Conservation (phyloP, 768 basidiomycete species). For the Serpula lacrymans region DNA sequence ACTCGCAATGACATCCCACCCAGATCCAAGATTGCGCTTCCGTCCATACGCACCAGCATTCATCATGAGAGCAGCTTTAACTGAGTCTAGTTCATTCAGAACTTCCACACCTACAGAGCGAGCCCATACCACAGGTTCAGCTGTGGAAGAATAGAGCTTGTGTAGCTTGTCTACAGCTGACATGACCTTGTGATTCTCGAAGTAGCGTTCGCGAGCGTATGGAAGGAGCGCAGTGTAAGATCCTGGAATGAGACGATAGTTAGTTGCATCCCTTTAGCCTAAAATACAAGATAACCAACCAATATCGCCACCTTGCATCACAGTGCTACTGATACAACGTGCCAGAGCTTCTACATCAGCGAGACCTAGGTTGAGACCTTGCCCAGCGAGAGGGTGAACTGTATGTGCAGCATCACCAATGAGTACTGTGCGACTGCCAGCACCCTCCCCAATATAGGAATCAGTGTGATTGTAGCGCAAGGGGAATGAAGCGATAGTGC, state of each 20-base stretch:
- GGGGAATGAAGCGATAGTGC: constrained; percentile 86
- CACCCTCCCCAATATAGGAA: constrained; percentile 73
- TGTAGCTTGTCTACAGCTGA: constrained; percentile 86
- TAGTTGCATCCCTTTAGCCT: background rate
- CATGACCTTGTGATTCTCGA: constrained; percentile 84
- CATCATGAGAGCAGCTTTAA: constrained; percentile 86
- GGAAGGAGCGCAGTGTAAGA: constrained; percentile 70
- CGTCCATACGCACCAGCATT: constrained; percentile 54
- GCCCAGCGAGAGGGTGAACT: constrained; percentile 92
- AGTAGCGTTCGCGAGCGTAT: constrained; percentile 80
- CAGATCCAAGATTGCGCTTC: constrained; percentile 28
- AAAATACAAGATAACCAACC: constrained; percentile 44
- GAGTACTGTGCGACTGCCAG: constrained; percentile 70
- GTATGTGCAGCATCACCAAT: constrained; percentile 97
- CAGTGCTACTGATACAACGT: constrained; percentile 54
- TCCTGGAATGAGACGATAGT: constrained; percentile 41
- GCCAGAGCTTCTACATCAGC: constrained; percentile 77
- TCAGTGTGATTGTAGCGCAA: constrained; percentile 85
- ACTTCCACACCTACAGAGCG: constrained; percentile 87
- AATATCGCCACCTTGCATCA: constrained; percentile 73
- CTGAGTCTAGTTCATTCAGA: constrained; percentile 78
- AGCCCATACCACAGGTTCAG: constrained; percentile 76
- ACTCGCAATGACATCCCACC: constrained; percentile 34
- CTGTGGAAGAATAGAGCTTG: constrained; percentile 73
- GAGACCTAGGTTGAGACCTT: constrained; percentile 93